A percentile compares a stretch with the other conserved stretches of the same genome.
Conservation (phyloP, 495 filamentous ascomycete species). For the Tuber umbilicatum region DNA sequence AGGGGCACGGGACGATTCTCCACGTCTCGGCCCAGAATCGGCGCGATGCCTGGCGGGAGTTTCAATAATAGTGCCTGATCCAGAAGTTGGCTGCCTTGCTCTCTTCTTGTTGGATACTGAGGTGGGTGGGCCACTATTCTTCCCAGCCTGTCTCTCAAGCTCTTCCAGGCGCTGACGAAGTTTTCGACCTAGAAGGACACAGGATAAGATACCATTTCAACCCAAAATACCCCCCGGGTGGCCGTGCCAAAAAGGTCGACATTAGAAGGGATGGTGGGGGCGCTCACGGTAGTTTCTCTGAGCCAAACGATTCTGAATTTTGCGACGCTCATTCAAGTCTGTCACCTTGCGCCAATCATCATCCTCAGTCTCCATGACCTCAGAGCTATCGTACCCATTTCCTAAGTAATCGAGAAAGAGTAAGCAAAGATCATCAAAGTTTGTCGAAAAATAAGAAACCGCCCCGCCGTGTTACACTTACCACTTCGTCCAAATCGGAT, state of each 20-base stretch:
- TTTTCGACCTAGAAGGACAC: conserved; percentile 31
- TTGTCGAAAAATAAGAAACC: not conserved
- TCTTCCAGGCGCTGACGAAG: conserved; percentile 38
- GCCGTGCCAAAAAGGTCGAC: not conserved
- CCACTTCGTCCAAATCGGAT: conserved; percentile 42
- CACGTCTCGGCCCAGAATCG: not conserved
- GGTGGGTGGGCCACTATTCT: conserved; percentile 20
- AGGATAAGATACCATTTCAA: conserved; percentile 15
- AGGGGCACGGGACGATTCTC: not conserved
- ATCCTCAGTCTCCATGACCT: conserved; percentile 42
- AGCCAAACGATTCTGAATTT: conserved; percentile 69
- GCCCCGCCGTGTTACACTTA: not conserved
- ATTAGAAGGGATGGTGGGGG: not conserved
- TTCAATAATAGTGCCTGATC: conserved; percentile 6
- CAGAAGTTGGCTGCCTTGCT: conserved; percentile 14
- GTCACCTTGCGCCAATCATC: conserved; percentile 78
- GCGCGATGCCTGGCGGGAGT: conserved; percentile 3
- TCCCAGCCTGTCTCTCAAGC: conserved; percentile 39
- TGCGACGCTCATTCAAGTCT: conserved; percentile 62
- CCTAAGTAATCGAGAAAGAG: conserved; percentile 14
- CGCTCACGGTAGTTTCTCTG: conserved; percentile 70
- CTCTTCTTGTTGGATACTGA: conserved; percentile 26
- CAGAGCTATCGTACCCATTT: conserved; percentile 40
- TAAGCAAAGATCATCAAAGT: conserved; percentile 14
- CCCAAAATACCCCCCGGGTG: not conserved